Conservation (phyloP, 768 basidiomycete genomes). For the Lentinula raphanica region DNA sequence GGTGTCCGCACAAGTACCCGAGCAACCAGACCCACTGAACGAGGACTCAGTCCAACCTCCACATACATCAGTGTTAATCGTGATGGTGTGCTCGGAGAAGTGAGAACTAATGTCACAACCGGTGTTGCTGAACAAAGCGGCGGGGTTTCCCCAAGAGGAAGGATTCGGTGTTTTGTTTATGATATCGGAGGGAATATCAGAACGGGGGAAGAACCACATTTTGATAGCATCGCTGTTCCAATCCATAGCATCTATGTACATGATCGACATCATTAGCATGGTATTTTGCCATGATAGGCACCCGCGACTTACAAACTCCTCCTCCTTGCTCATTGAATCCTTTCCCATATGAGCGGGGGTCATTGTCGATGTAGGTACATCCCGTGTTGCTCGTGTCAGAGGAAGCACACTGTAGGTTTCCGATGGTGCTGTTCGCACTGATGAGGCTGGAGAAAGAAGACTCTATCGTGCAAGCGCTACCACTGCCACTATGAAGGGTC, state of each 20-base stretch:
- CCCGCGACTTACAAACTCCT: slow-evolving; percentile 42
- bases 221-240: slow-evolving; percentile 50
- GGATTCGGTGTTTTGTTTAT: slow-evolving; percentile 39
- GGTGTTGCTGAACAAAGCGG: slow-evolving; percentile 43
- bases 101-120: slow-evolving; percentile 45
- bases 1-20: slow-evolving; percentile 27
- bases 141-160: slow-evolving; percentile 45
- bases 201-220: slow-evolving; percentile 51
- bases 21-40: slow-evolving; percentile 24
- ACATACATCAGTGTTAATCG: slow-evolving; percentile 31
- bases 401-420: slow-evolving; percentile 4
- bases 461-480: background rate
- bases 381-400: slow-evolving; percentile 34
- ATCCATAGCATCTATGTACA: slow-evolving; percentile 30
- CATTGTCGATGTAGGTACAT: slow-evolving; percentile 43
- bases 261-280: background rate
- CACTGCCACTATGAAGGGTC: background rate
- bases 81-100: slow-evolving; percentile 48
- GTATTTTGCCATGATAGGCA: too few relatives aligned
- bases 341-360: slow-evolving; percentile 34
- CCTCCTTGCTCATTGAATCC: slow-evolving; percentile 41
- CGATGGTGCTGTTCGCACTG: background rate
- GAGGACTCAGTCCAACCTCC: slow-evolving; percentile 12
- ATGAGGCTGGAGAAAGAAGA: background rate
- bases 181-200: slow-evolving; percentile 50